Base-by-base conservation (phyloP, 1,139 yeast genomes). In the Lodderomyces pseudojiufengensis region DNA sequence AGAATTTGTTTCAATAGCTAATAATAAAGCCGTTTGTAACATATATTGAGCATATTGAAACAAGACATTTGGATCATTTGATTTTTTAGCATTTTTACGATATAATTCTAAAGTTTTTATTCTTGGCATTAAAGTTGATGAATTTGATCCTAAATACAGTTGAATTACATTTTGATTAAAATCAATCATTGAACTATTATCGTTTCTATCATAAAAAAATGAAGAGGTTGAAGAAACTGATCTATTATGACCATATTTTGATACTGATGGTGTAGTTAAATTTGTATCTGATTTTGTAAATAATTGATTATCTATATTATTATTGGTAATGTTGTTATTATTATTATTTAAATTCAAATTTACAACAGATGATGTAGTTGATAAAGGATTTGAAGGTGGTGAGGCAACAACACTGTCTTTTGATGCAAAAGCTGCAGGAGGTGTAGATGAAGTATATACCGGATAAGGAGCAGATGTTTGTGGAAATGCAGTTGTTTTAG, bases 41-140 rank as follows among this genome's bases (percentile, higher is more conserved):
- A 85, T 82, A 56, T 84, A 86, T 60, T 88, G 95, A 1, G 97
- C 96, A 54, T 86, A 88, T 52, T 87, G 92, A 59, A 87, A 87
- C 50, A 88, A 75, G 13, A 86, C 83, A 18, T 76, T 78, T 1
- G 97, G 95, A 53, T 90, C 96, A 51, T 81, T 82, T 11, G 90
- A 77, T 51, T 81, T 84, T 52, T 82, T 83, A 14, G 95, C 95
- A 52, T 86, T 90, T 49, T 83, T 76, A 38, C 94, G 73, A 62
- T 90, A 90, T 65, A 87, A 70, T 48, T 90, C 96, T 44, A 92
- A 78, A 7, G 97, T 87, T 54, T 84, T 80, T 59, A 85, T 78
- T 45, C 95, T 71, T 9, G 97, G 94, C 52, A 87, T 61, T 45
- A 87, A 67, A 22, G 70, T 61, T 44, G 59, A 52, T 32, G 72